phyloP scores from a whole-genome alignment of 2,329 filamentous ascomycete species.

The Zarea fungicola region DNA sequence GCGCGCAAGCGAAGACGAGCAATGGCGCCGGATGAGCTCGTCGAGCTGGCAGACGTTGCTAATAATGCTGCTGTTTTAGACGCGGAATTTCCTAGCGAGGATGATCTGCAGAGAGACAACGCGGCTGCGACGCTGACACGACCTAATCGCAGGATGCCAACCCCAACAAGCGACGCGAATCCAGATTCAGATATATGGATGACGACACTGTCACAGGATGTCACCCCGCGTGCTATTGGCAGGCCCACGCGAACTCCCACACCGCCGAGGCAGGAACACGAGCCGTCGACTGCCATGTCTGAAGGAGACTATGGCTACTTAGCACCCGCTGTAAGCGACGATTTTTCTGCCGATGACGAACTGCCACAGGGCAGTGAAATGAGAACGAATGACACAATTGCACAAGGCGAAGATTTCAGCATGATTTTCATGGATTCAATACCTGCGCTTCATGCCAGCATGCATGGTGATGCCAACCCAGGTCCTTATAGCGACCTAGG shows the following conservation, averaged over 20 bases:
- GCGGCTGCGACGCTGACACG: constrained; percentile 14
- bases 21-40: constrained; percentile 22
- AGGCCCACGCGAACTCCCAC: constrained; percentile 13
- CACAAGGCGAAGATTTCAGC: constrained; percentile 51
- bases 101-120: constrained; percentile 26
- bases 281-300: background rate
- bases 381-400: constrained; percentile 35
- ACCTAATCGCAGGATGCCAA: constrained; percentile 13
- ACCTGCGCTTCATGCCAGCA: constrained; percentile 42
- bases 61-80: constrained; percentile 14
- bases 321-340: constrained; percentile 27
- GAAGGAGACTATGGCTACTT: constrained; percentile 25
- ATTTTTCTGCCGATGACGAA: constrained; percentile 29
- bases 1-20: constrained; percentile 20
- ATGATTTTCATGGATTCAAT: constrained; percentile 55
- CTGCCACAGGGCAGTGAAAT: constrained; percentile 17
- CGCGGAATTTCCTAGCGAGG: constrained; percentile 20
- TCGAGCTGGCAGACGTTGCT: constrained; percentile 21
- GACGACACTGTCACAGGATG: constrained; percentile 34
- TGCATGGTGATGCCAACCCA: constrained; percentile 29
- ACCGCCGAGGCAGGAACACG: background rate
- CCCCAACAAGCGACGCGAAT: constrained; percentile 18
- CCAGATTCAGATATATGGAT: constrained; percentile 44
- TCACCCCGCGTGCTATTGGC: constrained; percentile 28
- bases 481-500: constrained; percentile 42